Percentiles rank a stretch among this genome's conserved stretches.
phyloP scores from a whole-genome alignment of 257 asterid genomes.

The Cordia subcordata region DNA sequence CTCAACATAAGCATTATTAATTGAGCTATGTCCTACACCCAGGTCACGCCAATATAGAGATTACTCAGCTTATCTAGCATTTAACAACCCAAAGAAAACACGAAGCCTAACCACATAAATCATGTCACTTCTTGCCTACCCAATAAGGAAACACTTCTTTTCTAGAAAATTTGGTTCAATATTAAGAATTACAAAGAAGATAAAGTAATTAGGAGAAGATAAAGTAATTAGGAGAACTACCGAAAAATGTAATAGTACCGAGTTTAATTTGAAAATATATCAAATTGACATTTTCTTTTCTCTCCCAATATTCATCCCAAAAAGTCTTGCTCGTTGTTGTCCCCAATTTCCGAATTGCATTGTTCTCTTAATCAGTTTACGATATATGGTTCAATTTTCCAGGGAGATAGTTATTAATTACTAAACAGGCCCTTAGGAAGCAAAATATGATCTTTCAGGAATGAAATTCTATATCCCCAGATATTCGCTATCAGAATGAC shows the following conservation, averaged over 20 bases:
- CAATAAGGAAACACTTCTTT: background rate
- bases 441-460: too few relatives aligned
- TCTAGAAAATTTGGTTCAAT: background rate
- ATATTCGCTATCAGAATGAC: too few relatives aligned
- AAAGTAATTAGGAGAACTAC: background rate
- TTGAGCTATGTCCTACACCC: background rate
- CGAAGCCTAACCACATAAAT: background rate
- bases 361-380: background rate
- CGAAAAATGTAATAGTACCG: background rate
- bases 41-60: background rate
- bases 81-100: background rate
- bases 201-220: background rate
- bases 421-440: too few relatives aligned
- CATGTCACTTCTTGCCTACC: background rate
- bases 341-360: background rate
- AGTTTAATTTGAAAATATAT: too few relatives aligned
- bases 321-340: background rate
- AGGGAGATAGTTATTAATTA: too few relatives aligned
- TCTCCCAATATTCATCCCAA: background rate
- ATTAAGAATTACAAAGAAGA: background rate
- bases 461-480: too few relatives aligned
- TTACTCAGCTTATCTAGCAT: background rate
- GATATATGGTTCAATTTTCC: too few relatives aligned
- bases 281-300: background rate
- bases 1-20: background rate